Evolutionary conservation across 148 eudicot genomes (phyloP).

Genomic region (Rhododendron mucronatum): DNA sequence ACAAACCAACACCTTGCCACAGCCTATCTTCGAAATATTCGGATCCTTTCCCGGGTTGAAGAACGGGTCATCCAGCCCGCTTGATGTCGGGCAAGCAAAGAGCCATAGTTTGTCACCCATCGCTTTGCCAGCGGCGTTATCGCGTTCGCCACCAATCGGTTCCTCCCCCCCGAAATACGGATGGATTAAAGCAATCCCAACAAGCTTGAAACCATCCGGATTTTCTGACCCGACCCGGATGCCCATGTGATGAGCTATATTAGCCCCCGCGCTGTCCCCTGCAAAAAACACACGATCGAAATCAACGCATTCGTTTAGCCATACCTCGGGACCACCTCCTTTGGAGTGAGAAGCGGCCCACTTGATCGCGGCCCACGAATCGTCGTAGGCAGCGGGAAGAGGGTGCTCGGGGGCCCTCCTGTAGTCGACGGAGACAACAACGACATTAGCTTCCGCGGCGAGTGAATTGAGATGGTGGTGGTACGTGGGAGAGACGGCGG

Average conservation of each 20-base stretch:
- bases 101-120: conserved; percentile 12
- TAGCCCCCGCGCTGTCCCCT: conserved; percentile 61
- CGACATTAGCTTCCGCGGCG: conserved; percentile 18
- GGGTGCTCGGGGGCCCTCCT: conserved; percentile 56
- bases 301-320: conserved; percentile 40
- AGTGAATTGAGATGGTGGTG: conserved; percentile 20
- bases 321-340: conserved; percentile 28
- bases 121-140: not conserved
- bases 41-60: conserved; percentile 27
- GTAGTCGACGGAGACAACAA: conserved; percentile 40
- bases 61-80: conserved; percentile 25
- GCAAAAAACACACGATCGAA: conserved; percentile 26
- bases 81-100: conserved; percentile 15
- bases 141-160: not conserved
- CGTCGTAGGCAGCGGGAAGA: conserved; percentile 40
- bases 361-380: conserved; percentile 43
- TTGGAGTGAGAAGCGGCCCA: conserved; percentile 39
- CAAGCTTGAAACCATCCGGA: not conserved
- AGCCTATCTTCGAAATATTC: conserved; percentile 21
- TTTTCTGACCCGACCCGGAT: conserved; percentile 18
- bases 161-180: conserved; percentile 16
- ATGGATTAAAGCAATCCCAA: conserved; percentile 19
- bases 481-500: conserved; percentile 18
- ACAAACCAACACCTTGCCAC: conserved; percentile 27
- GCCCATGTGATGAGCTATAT: conserved; percentile 38